These are phyloP conservation scores for Delitschia confertaspora DNA, from an alignment of 495 filamentous ascomycete genomes.

Conservation along the genomic window DNA sequence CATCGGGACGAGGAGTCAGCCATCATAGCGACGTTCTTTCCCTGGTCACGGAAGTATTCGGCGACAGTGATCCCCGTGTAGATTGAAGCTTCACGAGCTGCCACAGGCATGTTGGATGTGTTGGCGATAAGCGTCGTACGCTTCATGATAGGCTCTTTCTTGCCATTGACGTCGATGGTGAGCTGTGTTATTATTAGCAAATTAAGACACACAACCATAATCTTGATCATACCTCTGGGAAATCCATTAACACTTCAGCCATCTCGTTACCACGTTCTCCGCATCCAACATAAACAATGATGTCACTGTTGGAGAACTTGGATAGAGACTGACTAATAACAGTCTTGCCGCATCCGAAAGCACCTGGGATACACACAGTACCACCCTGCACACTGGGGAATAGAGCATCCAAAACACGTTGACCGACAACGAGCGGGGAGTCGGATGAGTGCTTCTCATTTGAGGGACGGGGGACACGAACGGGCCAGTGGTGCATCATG, in stretches of 20 bases:
- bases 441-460: constrained; percentile 83
- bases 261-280: constrained; percentile 99
- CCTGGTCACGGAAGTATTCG: constrained; percentile 98
- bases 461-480: constrained; percentile 84
- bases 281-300: constrained; percentile 97
- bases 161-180: constrained; percentile 79
- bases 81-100: constrained; percentile 96
- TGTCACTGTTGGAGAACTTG: constrained; percentile 99
- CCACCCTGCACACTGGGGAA: constrained; percentile 96
- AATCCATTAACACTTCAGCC: constrained; percentile 99
- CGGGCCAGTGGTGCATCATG: constrained; percentile 99
- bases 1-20: constrained; percentile 97
- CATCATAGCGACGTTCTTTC: constrained; percentile 99
- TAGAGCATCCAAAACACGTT: constrained; percentile 93
- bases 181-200: constrained; percentile 46
- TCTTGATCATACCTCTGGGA: constrained; percentile 58
- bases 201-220: too few species aligned
- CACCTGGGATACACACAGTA: constrained; percentile 95
- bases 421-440: constrained; percentile 87
- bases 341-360: constrained; percentile 98
- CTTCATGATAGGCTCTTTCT: constrained; percentile 99
- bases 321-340: constrained; percentile 97
- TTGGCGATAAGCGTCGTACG: constrained; percentile 97
- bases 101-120: constrained; percentile 99
- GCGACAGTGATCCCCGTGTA: constrained; percentile 98